Evolutionary conservation across 129 eudicot genomes (phyloP), one percentile per base, ranked within the genome.

Genomic region (Helianthus tuberosus): DNA sequence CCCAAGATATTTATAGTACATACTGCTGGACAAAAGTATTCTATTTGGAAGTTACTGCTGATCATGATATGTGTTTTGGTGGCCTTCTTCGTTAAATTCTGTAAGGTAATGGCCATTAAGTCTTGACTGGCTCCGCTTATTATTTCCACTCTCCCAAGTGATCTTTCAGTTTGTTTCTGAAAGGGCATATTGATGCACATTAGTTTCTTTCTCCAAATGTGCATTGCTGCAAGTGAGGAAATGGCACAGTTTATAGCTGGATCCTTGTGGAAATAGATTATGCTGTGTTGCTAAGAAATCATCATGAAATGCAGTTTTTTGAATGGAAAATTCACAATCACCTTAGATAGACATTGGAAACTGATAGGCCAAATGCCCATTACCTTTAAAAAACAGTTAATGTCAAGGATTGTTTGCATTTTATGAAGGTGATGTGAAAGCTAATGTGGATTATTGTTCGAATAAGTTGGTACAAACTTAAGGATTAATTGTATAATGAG

Each of bases 401-500:
- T 50, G 16, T 14, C 39, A 66, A 44, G 43, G 54, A 11, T 48
- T 48, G n/a, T 15, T 49, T 49, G 73, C 60, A 4, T 49, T 68
- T 32, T 50, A 13, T 25, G 72, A 68, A 48, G 25, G 44, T 68
- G 35, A 48, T 23, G 60, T 54, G 73, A 54, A 29, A 49, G 62
- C 32, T 16, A 50, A 50, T 50, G 27, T 8, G 5, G 27, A 15
- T 53, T 53, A 16, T 52, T 53, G 27, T 6, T 53, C 6, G 59
- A 68, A 32, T 20, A 25, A 68, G 58, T 6, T 68, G 58, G 43
- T 68, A 13, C 52, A 47, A 68, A 68, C 72, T 68, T 29, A 14
- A 48, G 50, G 46, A 50, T 50, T 67, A 67, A 12, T 67, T 68
- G 73, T 68, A 43, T 68, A 68, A 49, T 29, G 73, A 54, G 23